phyloP scores from a whole-genome alignment of 371 early-diverging fungal genomes.

The Apophysomyces ossiformis region DNA sequence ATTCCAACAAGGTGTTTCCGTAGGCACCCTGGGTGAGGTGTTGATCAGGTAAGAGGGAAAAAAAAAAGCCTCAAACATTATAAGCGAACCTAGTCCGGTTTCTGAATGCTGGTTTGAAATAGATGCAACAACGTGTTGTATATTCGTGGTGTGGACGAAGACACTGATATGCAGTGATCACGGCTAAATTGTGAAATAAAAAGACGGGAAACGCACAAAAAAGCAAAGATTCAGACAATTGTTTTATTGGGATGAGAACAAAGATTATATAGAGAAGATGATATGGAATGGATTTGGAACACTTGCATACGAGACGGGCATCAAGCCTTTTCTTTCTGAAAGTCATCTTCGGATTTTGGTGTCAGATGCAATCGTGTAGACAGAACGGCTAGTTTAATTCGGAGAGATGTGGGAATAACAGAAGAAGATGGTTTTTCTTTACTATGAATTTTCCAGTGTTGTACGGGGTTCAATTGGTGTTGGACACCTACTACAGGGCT shows the following conservation, averaged over 20 bases:
- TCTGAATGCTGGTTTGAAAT: slow-evolving; percentile 6
- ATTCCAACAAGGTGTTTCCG: slow-evolving; percentile 88
- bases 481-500: slow-evolving; percentile 26
- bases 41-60: slow-evolving; percentile 72
- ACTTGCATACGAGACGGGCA: too few relatives aligned
- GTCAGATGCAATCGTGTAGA: slow-evolving; percentile 23
- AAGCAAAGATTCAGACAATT: not conserved
- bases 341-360: not conserved
- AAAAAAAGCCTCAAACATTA: too few relatives aligned
- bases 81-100: too few relatives aligned
- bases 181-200: not conserved
- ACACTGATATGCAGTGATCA: slow-evolving; percentile 44
- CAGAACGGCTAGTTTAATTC: slow-evolving; percentile 28
- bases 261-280: not conserved
- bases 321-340: not conserved
- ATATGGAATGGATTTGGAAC: not conserved
- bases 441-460: slow-evolving; percentile 24
- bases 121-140: slow-evolving; percentile 92
- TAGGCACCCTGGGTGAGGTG: slow-evolving; percentile 92
- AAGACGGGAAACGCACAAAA: not conserved
- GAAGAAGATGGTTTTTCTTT: slow-evolving; percentile 15
- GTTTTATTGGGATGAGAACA: not conserved
- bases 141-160: slow-evolving; percentile 75
- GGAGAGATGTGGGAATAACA: slow-evolving; percentile 21
- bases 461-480: slow-evolving; percentile 23